Conservation (phyloP, 305 asterid species). For the Solanum chacoense region DNA sequence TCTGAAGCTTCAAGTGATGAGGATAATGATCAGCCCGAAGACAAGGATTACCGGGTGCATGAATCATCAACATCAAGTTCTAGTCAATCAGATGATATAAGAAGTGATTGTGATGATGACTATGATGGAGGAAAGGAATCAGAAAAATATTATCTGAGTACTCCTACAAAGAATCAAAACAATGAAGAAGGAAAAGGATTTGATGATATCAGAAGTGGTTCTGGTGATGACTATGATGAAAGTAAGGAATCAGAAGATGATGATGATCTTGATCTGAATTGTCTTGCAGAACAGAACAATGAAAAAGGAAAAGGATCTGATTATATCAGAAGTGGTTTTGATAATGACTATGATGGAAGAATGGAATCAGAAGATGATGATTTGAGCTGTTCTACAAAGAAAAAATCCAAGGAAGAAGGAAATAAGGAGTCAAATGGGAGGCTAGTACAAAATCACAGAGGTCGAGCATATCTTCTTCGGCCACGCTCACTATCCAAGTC, state of each 20-base stretch:
- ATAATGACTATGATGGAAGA: background rate
- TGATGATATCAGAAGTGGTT: background rate
- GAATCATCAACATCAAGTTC: constrained; percentile 9
- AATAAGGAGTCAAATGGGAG: background rate
- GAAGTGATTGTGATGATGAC: background rate
- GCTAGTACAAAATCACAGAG: background rate
- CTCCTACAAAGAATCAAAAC: background rate
- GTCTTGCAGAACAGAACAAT: background rate
- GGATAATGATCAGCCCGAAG: constrained; percentile 19
- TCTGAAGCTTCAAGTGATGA: constrained; percentile 22
- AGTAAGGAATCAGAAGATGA: background rate
- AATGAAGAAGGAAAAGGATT: background rate
- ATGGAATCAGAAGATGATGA: background rate
- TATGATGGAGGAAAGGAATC: background rate
- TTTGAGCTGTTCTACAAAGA: background rate
- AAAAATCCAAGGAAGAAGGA: background rate
- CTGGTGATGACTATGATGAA: background rate
- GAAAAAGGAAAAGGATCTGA: background rate
- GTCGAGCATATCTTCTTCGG: background rate
- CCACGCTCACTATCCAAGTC: constrained; percentile 1
- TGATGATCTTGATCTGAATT: background rate
- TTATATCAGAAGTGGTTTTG: background rate
- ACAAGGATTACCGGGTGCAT: constrained; percentile 10
- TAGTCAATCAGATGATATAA: constrained; percentile 6
- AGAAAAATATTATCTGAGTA: background rate